phyloP scores from a whole-genome alignment of 805 yeast genomes.

The Metschnikowia sp. region DNA sequence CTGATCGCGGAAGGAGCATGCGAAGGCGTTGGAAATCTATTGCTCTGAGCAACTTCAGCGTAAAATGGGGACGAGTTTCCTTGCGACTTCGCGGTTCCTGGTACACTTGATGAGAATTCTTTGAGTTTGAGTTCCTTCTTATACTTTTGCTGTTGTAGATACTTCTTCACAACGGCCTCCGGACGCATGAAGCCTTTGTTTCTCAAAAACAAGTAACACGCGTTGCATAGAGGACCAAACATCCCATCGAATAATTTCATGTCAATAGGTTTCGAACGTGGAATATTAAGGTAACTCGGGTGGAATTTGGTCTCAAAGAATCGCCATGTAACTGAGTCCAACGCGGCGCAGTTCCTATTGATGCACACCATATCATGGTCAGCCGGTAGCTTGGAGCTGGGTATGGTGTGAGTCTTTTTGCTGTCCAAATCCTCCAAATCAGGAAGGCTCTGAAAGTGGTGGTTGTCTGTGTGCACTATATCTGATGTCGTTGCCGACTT shows the following conservation, averaged over 20 bases:
- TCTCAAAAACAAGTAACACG: constrained; percentile 42
- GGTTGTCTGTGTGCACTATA: constrained; percentile 14
- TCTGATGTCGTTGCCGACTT: constrained; percentile 11
- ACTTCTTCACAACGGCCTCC: constrained; percentile 43
- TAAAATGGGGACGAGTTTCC: constrained; percentile 10
- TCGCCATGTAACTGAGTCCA: constrained; percentile 40
- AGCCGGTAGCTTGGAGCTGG: constrained; percentile 33
- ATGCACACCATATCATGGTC: constrained; percentile 40
- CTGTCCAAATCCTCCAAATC: constrained; percentile 44
- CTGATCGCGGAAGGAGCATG: constrained; percentile 38
- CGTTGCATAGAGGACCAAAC: constrained; percentile 47
- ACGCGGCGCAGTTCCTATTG: constrained; percentile 39
- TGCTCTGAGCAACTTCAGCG: constrained; percentile 15
- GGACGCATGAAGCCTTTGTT: constrained; percentile 46
- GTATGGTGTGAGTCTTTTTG: constrained; percentile 41
- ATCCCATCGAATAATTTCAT: constrained; percentile 42
- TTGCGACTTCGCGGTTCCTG: constrained; percentile 7
- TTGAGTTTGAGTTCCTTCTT: constrained; percentile 33
- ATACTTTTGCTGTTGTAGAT: constrained; percentile 42
- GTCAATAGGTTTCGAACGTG: constrained; percentile 36
- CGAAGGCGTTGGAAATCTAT: constrained; percentile 38
- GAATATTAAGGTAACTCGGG: constrained; percentile 36
- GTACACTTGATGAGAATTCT: constrained; percentile 18
- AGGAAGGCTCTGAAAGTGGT: constrained; percentile 37
- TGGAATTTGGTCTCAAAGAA: constrained; percentile 39